Percentiles rank a stretch among this genome's conserved stretches.
Evolutionary conservation across 1,284 basidiomycete species (phyloP).

Genomic region (Marasmius fiardii): DNA sequence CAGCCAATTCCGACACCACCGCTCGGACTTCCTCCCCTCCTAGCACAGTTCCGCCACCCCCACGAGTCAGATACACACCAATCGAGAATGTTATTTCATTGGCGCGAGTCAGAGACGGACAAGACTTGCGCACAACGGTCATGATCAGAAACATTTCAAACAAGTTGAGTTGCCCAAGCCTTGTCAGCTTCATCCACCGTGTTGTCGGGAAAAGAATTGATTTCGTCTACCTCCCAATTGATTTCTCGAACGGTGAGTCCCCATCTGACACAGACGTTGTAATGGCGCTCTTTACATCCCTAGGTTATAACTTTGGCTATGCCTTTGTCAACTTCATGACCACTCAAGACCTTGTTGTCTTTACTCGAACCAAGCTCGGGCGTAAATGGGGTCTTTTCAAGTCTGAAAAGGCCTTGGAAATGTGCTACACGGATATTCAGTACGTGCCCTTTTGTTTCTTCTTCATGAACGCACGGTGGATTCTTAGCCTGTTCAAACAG

Average conservation of each 20-base stretch:
- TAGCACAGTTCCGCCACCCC: no score
- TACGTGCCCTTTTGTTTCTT: slow-evolving; percentile 41
- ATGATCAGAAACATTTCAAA: slow-evolving; percentile 91
- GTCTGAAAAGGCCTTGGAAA: slow-evolving; percentile 82
- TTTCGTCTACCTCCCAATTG: slow-evolving; percentile 84
- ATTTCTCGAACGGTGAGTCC: slow-evolving; percentile 69
- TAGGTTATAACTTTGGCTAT: slow-evolving; percentile 84
- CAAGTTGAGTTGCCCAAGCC: slow-evolving; percentile 78
- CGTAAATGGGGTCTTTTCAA: slow-evolving; percentile 88
- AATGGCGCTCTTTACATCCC: not conserved
- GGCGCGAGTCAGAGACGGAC: slow-evolving; percentile 61
- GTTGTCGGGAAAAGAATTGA: slow-evolving; percentile 72
- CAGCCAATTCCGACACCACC: no score
- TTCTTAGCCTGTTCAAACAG: slow-evolving; percentile 6
- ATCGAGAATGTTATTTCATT: no score
- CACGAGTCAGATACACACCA: no score
- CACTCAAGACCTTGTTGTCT: slow-evolving; percentile 69
- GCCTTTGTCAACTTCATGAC: slow-evolving; percentile 85
- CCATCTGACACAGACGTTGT: slow-evolving; percentile 2
- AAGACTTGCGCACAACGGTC: slow-evolving; percentile 79
- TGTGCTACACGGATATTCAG: slow-evolving; percentile 88
- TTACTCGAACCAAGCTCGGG: slow-evolving; percentile 70
- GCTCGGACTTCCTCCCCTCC: no score
- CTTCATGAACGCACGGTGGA: not conserved
- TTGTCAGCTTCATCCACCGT: slow-evolving; percentile 64